phyloP scores from a whole-genome alignment of 371 early-diverging fungal species.

The Syncephalastrum sp. region DNA sequence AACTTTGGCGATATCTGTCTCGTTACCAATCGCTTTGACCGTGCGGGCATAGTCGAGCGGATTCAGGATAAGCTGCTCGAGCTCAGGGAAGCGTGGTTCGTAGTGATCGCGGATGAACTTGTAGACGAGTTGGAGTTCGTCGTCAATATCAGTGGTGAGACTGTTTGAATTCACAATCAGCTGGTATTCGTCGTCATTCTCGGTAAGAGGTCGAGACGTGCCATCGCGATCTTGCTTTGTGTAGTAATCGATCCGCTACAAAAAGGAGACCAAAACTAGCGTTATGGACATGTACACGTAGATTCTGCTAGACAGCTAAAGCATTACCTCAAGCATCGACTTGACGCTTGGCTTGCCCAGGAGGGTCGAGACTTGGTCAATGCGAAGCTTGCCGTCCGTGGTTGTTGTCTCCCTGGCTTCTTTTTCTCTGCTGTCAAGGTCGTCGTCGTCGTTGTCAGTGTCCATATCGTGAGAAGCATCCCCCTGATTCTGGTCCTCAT shows the following conservation, averaged over 20 bases:
- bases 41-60: slow-evolving; percentile 89
- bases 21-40: slow-evolving; percentile 83
- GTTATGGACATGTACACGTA: background rate
- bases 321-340: slow-evolving; percentile 40
- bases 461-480: slow-evolving; percentile 36
- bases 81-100: slow-evolving; percentile 85
- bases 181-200: slow-evolving; percentile 86
- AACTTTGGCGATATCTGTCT: slow-evolving; percentile 66
- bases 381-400: slow-evolving; percentile 20
- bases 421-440: slow-evolving; percentile 26
- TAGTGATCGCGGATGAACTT: slow-evolving; percentile 93
- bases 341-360: slow-evolving; percentile 38
- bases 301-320: background rate
- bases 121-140: slow-evolving; percentile 84
- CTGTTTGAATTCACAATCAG: slow-evolving; percentile 88
- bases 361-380: slow-evolving; percentile 44
- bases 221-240: slow-evolving; percentile 33
- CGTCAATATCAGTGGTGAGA: slow-evolving; percentile 83
- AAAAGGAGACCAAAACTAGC: background rate
- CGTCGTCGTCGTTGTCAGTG: slow-evolving; percentile 37
- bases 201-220: slow-evolving; percentile 53
- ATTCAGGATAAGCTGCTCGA: slow-evolving; percentile 84
- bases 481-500: slow-evolving; percentile 14
- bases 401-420: background rate
- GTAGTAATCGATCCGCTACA: slow-evolving; percentile 57